Base-by-base conservation (phyloP, 2,329 filamentous ascomycete species). In the Curvularia sp. region DNA sequence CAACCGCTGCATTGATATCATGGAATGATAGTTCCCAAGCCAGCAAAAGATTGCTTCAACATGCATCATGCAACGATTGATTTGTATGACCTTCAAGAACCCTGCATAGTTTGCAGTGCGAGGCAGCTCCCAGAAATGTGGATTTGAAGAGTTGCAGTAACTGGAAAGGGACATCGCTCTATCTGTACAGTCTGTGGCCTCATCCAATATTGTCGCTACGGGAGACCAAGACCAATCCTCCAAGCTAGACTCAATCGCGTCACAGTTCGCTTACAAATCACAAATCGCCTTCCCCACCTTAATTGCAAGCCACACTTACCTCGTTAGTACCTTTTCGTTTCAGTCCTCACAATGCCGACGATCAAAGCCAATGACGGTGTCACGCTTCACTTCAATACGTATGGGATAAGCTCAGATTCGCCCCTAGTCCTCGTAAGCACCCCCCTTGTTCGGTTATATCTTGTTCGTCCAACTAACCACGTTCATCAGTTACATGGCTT, bases 401-500 rank as follows among this genome's bases (percentile, higher is more conserved):
- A 64, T 48, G 67, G 67, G 13, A 39, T 31, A 1, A 38, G 33
- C 26, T 20, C 31, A 38, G 57, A 44, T 15, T 20, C 52, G 6
- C 62, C 62, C 4, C 48, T 70, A 18, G 60, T 70, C 8, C 20
- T 53, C 24, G 67, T 70, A 48, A 35, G 62, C 35, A 2, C 28
- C 8, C 13, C 31, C 18, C 39, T 31, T 31, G n/a, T 26, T 12
- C n/a, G 33, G 22, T 22, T 12, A 10, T n/a, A 42, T 20, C 8
- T 15, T 7, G 33, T 33, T 31, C 1, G 1, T 33, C 10, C 7
- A 28, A 18, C 41, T 54, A 41, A 47, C 53, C 30, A 20, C 13
- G 13, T 39, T 18, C n/a, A 7, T 13, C 24, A 70, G 69, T 61
- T 72, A 8, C 69, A 72, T 46, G 69, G 69, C 50, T 72, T 71